phyloP scores from a whole-genome alignment of 73 alveolate genomes.

The Tetrahymena malaccensis region DNA sequence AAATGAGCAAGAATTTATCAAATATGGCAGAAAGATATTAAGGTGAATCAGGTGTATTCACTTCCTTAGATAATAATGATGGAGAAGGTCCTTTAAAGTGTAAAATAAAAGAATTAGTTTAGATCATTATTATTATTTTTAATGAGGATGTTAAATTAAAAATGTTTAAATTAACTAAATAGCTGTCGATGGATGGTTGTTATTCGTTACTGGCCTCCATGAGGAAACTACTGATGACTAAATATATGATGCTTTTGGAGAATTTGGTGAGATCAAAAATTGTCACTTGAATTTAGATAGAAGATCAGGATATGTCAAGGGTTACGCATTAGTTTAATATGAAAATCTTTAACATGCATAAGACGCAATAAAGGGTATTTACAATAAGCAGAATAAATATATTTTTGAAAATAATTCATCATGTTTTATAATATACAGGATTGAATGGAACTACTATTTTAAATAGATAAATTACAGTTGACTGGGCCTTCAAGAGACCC shows the following conservation, averaged over 20 bases:
- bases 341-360: slow-evolving; percentile 55
- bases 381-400: background rate
- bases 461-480: slow-evolving; percentile 57
- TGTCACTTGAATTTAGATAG: slow-evolving; percentile 75
- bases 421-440: background rate
- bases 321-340: slow-evolving; percentile 75
- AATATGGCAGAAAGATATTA: slow-evolving; percentile 24
- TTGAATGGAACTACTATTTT: slow-evolving; percentile 33
- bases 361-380: slow-evolving; percentile 62
- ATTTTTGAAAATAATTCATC: background rate
- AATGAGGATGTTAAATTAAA: background rate
- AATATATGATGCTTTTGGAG: slow-evolving; percentile 61
- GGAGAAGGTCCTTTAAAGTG: slow-evolving; percentile 38
- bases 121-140: background rate
- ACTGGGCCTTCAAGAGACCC: slow-evolving; percentile 75
- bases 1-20: background rate
- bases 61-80: slow-evolving; percentile 27
- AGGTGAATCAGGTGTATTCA: slow-evolving; percentile 30
- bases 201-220: slow-evolving; percentile 68
- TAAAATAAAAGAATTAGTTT: background rate
- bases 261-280: slow-evolving; percentile 67
- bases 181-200: slow-evolving; percentile 71
- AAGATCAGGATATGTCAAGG: slow-evolving; percentile 77
- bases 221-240: slow-evolving; percentile 86
- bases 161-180: background rate